phyloP scores from a whole-genome alignment of 192 early-diverging fungal species.

The Linnemannia exigua region DNA sequence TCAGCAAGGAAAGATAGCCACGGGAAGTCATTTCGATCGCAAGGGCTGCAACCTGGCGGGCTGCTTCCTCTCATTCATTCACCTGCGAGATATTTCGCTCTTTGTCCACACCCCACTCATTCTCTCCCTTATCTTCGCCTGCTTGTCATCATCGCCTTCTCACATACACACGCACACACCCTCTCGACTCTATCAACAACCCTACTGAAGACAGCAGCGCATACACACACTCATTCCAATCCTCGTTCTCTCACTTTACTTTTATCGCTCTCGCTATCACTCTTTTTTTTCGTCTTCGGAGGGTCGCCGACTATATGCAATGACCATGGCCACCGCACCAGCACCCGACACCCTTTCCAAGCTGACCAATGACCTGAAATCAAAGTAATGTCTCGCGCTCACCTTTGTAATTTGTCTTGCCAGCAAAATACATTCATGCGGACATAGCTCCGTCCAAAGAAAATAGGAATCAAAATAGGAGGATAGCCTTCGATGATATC shows the following conservation, averaged over 20 bases:
- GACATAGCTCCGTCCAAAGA: background rate
- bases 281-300: background rate
- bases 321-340: conserved; percentile 44
- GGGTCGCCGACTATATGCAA: conserved; percentile 28
- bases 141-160: background rate
- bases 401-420: background rate
- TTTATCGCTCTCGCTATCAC: background rate
- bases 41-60: background rate
- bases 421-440: background rate
- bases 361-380: conserved; percentile 61
- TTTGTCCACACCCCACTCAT: background rate
- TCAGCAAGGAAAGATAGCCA: no score
- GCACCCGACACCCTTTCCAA: conserved; percentile 44
- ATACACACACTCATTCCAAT: background rate
- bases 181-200: background rate
- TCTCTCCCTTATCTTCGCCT: background rate
- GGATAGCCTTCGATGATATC: background rate
- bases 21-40: background rate
- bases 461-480: background rate
- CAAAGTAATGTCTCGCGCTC: conserved; percentile 54
- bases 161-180: background rate
- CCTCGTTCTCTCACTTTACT: background rate
- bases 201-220: background rate
- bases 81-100: background rate
- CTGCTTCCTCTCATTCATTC: background rate